Base-by-base conservation (phyloP, 257 asterid genomes). In the Hygrophila difformis region DNA sequence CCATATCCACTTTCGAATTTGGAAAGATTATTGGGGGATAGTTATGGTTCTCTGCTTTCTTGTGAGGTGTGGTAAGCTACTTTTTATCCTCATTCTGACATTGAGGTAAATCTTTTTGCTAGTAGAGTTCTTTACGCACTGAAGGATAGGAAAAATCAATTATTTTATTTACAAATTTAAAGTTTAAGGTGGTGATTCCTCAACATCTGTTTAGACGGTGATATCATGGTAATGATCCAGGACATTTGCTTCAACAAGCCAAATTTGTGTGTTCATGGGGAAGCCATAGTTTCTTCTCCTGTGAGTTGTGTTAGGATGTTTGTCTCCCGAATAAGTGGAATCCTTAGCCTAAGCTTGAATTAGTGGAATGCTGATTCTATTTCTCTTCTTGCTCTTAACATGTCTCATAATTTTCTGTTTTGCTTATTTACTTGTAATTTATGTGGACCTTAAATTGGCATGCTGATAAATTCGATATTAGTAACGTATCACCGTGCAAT, bases 401-500 rank as follows among this genome's bases (percentile, higher is more conserved):
- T 33, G 8, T 5, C 10, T 33, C 8, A 33, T 33, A 2, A 2
- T 33, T 4, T 33, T 33, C 12, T 33, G n/a, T n/a, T n/a, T n/a
- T n/a, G n/a, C n/a, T n/a, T n/a, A n/a, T n/a, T n/a, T n/a, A n/a
- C 36, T 24, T 14, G 12, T 7, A 24, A 11, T 41, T 35, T 17
- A 2, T 44, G 3, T 42, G 45, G 1, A 59, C 26, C 37, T 33
- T 33, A 33, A 4, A 9, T 9, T 33, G 37, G 18, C 10, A 39
- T 63, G 69, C 70, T 75, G 49, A 74, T 71, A 56, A 17, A 57
- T 68, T 70, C 69, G 42, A 57, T 69, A 57, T 64, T 76, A 71
- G 93, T 51, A 76, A 69, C 67, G 60, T 59, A 62, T 69, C 76
- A 66, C 93, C 78, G 93, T 77, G 66, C 59, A 62, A 65, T 75